phyloP scores from a whole-genome alignment of 139 green algal species.

The Asterochloris erici region DNA sequence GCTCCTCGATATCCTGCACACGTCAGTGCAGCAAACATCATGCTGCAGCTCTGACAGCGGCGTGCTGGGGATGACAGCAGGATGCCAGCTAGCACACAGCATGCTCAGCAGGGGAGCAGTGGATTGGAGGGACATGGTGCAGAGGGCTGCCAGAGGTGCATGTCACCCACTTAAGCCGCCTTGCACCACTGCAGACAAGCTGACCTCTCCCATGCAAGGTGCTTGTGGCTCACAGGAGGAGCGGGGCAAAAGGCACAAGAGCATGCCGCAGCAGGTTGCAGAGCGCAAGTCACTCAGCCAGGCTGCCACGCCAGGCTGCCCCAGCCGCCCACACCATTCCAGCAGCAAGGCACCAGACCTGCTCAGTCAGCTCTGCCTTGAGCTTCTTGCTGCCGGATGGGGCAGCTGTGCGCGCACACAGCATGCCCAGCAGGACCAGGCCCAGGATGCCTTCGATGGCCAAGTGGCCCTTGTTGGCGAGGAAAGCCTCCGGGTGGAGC shows the following conservation, averaged over 20 bases:
- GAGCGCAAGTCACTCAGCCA: background rate
- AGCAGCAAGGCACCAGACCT: constrained; percentile 31
- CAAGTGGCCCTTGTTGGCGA: constrained; percentile 78
- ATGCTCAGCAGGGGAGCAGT: too few species aligned
- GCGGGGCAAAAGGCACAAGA: background rate
- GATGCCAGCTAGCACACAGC: background rate
- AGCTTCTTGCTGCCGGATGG: constrained; percentile 27
- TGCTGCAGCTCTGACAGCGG: background rate
- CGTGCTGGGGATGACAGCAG: background rate
- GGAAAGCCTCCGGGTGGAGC: constrained; percentile 72
- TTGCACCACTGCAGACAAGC: background rate
- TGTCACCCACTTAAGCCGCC: background rate
- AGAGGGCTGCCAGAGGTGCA: background rate
- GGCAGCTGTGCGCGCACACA: constrained; percentile 62
- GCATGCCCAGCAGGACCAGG: constrained; percentile 70
- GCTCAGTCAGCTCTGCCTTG: constrained; percentile 67
- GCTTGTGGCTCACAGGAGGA: too few species aligned
- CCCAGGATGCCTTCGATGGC: constrained; percentile 74
- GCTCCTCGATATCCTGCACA: constrained; percentile 75
- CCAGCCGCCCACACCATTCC: background rate
- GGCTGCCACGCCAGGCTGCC: background rate
- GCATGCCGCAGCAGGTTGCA: background rate
- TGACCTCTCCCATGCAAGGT: background rate
- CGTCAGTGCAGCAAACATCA: background rate
- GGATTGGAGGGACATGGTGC: too few species aligned